Evolutionary conservation across 2,329 filamentous ascomycete species (phyloP).

Genomic region (Eurotiales sp.): DNA sequence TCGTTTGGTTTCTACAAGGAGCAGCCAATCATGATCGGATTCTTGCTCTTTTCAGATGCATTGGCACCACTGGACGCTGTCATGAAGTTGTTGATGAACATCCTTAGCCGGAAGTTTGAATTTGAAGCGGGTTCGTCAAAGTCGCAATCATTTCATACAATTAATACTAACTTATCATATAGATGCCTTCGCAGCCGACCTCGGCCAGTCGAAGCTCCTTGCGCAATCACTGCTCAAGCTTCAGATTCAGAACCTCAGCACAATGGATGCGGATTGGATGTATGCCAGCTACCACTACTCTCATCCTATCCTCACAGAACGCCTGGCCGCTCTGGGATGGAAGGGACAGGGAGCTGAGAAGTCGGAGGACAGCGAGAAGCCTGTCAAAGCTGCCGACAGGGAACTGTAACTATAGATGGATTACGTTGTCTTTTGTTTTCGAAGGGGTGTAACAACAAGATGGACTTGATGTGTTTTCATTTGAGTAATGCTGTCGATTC

Average conservation of each 20-base stretch:
- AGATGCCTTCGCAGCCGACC: slow-evolving; percentile 78
- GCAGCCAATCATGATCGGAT: slow-evolving; percentile 91
- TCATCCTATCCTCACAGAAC: slow-evolving; percentile 91
- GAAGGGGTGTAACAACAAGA: not conserved
- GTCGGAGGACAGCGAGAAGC: slow-evolving; percentile 53
- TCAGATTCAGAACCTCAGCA: slow-evolving; percentile 95
- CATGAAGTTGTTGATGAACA: slow-evolving; percentile 93
- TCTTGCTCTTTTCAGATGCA: slow-evolving; percentile 97
- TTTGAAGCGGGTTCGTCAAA: slow-evolving; percentile 74
- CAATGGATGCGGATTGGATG: slow-evolving; percentile 98
- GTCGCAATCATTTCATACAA: not conserved
- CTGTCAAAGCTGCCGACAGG: slow-evolving; percentile 68
- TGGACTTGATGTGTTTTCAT: not conserved
- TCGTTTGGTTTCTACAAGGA: slow-evolving; percentile 84
- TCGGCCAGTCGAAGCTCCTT: slow-evolving; percentile 81
- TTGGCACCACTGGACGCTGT: slow-evolving; percentile 90
- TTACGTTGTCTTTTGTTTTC: not conserved
- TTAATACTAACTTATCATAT: slow-evolving; percentile 9
- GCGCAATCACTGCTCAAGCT: slow-evolving; percentile 90
- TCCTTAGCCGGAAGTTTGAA: slow-evolving; percentile 89
- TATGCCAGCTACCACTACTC: slow-evolving; percentile 99
- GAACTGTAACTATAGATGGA: slow-evolving; percentile 57
- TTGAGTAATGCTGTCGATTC: slow-evolving; percentile 14
- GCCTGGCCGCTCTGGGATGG: slow-evolving; percentile 88
- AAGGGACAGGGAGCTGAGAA: slow-evolving; percentile 56